Base-by-base conservation (phyloP, 257 asterid genomes). In the Rehmannia glutinosa region DNA sequence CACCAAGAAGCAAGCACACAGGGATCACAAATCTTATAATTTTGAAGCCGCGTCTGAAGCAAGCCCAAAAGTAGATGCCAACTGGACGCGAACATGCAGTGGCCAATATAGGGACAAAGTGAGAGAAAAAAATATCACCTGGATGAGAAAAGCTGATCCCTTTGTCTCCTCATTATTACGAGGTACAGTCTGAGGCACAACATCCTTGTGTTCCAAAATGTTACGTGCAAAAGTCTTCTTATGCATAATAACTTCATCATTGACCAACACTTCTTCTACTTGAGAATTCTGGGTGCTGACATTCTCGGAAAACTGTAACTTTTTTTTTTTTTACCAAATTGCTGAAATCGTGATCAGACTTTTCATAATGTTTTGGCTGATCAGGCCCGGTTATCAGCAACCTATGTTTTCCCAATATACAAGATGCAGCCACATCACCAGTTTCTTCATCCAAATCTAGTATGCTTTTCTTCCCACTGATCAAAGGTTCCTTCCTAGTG, bases 81-180 rank as follows among this genome's bases (percentile, higher is more conserved):
- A 50, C 46, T 45, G 16, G 28, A 69, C 10, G 21, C 16, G 51
- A 27, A 59, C n/a, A n/a, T n/a, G n/a, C n/a, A n/a, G n/a, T n/a
- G 15, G 17, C 30, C 8, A 23, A 12, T 49, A n/a, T 17, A 58
- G 60, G 15, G 13, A 60, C 10, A 23, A 50, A 38, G 23, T 28
- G 10, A 6, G n/a, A 32, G 25, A 8, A n/a, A 55, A 65, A 66
- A 64, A 38, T 32, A 15, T 81, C 81, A 93, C 99, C 99, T 90
- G 89, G 72, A 62, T 24, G 45, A 85, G 95, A 79, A 88, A 93
- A 59, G 79, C 82, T 39, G 96, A 77, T 75, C 99, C 99, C 72
- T 77, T 87, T 32, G 75, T 75, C 81, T 79, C 91, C 57, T 62
- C 90, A 53, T 76, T 78, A 66, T 76, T 69, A 46, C 75, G 62